Conservation (phyloP, 768 basidiomycete species). For the Suillus clintonianus region DNA sequence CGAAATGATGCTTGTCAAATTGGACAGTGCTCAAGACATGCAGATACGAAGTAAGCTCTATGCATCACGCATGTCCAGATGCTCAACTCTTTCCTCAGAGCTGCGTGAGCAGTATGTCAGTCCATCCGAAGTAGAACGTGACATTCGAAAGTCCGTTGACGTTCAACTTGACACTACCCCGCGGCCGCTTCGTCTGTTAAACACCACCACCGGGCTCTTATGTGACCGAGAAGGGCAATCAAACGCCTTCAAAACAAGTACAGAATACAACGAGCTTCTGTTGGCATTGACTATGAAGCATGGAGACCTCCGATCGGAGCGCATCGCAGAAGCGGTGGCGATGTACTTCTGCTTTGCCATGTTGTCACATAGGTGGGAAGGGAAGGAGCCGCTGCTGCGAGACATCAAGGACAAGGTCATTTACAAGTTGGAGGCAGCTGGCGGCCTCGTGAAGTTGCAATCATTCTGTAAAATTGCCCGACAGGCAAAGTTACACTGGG, state of each 20-base stretch:
- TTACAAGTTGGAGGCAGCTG: too few species aligned
- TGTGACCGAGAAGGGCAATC: neutral
- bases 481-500: too few species aligned
- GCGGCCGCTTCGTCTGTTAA: neutral
- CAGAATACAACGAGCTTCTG: too few species aligned
- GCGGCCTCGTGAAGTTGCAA: too few species aligned
- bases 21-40: neutral
- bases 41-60: neutral
- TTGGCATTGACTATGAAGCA: too few species aligned
- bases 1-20: neutral
- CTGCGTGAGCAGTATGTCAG: neutral
- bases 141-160: neutral
- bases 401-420: too few species aligned
- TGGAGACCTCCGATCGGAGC: too few species aligned
- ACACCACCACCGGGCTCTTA: neutral
- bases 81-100: neutral
- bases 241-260: neutral
- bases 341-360: too few species aligned
- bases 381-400: too few species aligned
- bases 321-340: too few species aligned
- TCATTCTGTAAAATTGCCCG: too few species aligned
- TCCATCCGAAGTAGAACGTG: neutral
- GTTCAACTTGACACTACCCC: neutral
- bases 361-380: too few species aligned
- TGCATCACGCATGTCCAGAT: neutral